phyloP scores from a whole-genome alignment of 1,284 basidiomycete species.

The Cutaneotrichosporon sp. region DNA sequence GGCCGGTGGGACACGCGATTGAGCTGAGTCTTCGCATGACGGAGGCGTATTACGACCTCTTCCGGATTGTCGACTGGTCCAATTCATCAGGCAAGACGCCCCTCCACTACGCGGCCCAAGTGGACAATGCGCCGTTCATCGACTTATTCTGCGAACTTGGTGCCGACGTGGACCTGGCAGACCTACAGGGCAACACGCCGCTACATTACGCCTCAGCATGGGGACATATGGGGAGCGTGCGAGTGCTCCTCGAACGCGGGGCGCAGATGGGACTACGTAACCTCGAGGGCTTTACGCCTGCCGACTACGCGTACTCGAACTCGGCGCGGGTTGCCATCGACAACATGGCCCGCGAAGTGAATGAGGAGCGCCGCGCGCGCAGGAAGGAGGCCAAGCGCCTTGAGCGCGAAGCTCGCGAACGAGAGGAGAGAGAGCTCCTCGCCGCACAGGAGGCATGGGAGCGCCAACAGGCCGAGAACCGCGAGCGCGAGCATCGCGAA shows the following conservation, averaged over 20 bases:
- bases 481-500: constrained; percentile 3
- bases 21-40: constrained; percentile 38
- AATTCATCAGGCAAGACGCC: constrained; percentile 85
- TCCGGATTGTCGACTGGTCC: constrained; percentile 81
- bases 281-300: constrained; percentile 83
- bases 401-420: constrained; percentile 14
- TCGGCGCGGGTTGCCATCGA: constrained; percentile 34
- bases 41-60: constrained; percentile 40
- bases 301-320: constrained; percentile 84
- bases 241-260: constrained; percentile 81
- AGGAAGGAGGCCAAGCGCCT: constrained; percentile 20
- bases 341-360: constrained; percentile 34
- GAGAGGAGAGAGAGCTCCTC: constrained; percentile 12
- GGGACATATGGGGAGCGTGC: constrained; percentile 64
- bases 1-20: constrained; percentile 28
- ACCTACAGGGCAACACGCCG: constrained; percentile 87
- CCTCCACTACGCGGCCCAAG: constrained; percentile 79
- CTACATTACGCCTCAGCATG: constrained; percentile 66
- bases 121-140: constrained; percentile 84
- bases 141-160: constrained; percentile 71
- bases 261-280: constrained; percentile 79
- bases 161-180: constrained; percentile 81
- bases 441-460: constrained; percentile 6
- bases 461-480: not conserved
- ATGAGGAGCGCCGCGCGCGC: constrained; percentile 29